Evolutionary conservation across 169 alveolate species (phyloP).

Genomic region (Eimeria acervulina): DNA sequence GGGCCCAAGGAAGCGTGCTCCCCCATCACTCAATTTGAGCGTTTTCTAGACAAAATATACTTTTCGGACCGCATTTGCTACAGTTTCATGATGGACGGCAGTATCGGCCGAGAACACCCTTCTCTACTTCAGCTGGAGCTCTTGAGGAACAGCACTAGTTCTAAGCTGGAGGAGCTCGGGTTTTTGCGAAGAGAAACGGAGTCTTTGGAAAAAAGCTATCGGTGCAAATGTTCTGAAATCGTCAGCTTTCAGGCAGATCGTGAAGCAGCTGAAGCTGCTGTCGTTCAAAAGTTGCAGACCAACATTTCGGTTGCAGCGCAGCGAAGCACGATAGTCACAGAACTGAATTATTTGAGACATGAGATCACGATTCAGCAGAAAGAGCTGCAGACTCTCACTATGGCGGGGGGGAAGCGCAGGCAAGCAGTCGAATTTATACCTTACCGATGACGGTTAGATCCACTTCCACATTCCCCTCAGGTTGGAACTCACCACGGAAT

Average conservation of each 20-base stretch:
- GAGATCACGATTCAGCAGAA: neutral
- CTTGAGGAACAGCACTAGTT: slow-evolving; percentile 11
- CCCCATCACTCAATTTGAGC: neutral
- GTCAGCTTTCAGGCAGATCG: neutral
- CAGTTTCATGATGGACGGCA: neutral
- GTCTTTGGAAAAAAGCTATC: neutral
- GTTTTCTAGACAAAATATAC: neutral
- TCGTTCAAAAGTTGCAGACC: neutral
- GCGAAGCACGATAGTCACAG: neutral
- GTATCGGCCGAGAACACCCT: neutral
- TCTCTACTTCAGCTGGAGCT: neutral
- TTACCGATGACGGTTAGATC: neutral
- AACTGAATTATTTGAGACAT: neutral
- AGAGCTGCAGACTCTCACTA: neutral
- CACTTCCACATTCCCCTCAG: neutral
- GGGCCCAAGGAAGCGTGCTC: neutral
- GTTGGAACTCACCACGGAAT: slow-evolving; percentile 4
- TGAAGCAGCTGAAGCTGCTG: neutral
- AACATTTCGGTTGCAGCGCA: neutral
- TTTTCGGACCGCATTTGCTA: neutral
- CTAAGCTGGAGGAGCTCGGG: neutral
- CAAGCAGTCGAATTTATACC: neutral
- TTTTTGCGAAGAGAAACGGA: neutral
- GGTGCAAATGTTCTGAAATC: neutral
- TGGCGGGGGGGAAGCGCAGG: neutral